A percentile compares a stretch with the other conserved stretches of the same genome.
Conservation (phyloP, 2,329 filamentous ascomycete species). For the Gaeumannomyces tritici region DNA sequence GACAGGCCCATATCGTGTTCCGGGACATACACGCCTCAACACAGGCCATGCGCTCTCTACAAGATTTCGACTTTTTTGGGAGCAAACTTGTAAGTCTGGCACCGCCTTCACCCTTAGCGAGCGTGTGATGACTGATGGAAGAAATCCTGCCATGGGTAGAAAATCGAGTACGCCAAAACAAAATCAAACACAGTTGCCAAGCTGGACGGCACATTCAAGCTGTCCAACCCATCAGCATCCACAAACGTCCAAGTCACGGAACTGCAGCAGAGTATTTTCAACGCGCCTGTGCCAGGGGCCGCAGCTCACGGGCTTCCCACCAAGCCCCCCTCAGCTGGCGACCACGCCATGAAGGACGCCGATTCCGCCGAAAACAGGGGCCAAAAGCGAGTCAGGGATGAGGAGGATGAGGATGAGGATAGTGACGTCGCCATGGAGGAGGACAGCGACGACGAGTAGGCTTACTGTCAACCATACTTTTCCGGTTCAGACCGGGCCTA, state of each 20-base stretch:
- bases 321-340: constrained; percentile 37
- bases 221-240: constrained; percentile 45
- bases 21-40: constrained; percentile 85
- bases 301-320: constrained; percentile 30
- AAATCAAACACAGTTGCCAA: constrained; percentile 85
- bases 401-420: constrained; percentile 55
- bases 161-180: constrained; percentile 82
- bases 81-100: constrained; percentile 61
- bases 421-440: constrained; percentile 59
- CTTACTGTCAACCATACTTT: neutral
- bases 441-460: constrained; percentile 59
- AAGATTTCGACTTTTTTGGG: constrained; percentile 80
- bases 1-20: constrained; percentile 89
- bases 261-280: constrained; percentile 73
- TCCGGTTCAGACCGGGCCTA: neutral
- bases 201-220: constrained; percentile 80
- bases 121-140: neutral
- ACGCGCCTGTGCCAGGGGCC: constrained; percentile 48
- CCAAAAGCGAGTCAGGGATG: constrained; percentile 63
- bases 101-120: neutral
- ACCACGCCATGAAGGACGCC: constrained; percentile 30
- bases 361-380: constrained; percentile 39
- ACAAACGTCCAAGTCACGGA: constrained; percentile 57
- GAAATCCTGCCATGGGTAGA: constrained; percentile 38
- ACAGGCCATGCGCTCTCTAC: constrained; percentile 81